Evolutionary conservation across 305 asterid species (phyloP), one percentile per base, ranked within the genome.

Genomic region (Nicotiana rustica): DNA sequence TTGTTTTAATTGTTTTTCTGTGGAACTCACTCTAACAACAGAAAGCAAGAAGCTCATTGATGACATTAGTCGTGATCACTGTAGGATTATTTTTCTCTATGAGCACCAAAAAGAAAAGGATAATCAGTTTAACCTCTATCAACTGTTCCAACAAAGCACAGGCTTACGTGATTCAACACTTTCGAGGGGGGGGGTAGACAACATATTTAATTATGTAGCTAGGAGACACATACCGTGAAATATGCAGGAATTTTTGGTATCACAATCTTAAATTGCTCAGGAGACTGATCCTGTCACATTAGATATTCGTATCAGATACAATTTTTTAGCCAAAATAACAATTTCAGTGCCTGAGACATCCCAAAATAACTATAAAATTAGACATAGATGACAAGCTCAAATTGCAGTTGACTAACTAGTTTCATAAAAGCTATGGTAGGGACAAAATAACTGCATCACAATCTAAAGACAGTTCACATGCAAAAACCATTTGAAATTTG

Each of bases 191-290:
- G 35, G 35, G 35, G 4, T 3, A 3, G 35, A 33, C 29, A 31
- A 29, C 29, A 25, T 25, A 10, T 76, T 55, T 15, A 29, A 55
- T 29, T 76, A 31, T 55, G 29, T 17, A 29, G 33, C 36, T 10
- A 38, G 29, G 64, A 29, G 56, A 68, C 77, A 64, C 91, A 85
- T 93, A 96, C 98, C 88, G 98, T 94, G 84, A 93, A 94, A 89
- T 96, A 93, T 73, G 97, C 98, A 85, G 98, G 98, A 89, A 96
- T 93, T 85, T 89, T 94, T 59, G 97, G 95, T 84, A 93, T 92
- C 70, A 86, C 79, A 83, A 96, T 94, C 90, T 90, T 90, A 92
- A 96, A 96, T 85, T 93, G 99, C 69, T 70, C 90, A 79, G 97
- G 92, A 80, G 94, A 83, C 85, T 91, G 92, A 59, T 88, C 99